A percentile compares a stretch with the other conserved stretches of the same genome.
These are phyloP conservation scores for Xerocomus subilludens DNA, from an alignment of 1,284 basidiomycete species.

Conservation along the genomic window DNA sequence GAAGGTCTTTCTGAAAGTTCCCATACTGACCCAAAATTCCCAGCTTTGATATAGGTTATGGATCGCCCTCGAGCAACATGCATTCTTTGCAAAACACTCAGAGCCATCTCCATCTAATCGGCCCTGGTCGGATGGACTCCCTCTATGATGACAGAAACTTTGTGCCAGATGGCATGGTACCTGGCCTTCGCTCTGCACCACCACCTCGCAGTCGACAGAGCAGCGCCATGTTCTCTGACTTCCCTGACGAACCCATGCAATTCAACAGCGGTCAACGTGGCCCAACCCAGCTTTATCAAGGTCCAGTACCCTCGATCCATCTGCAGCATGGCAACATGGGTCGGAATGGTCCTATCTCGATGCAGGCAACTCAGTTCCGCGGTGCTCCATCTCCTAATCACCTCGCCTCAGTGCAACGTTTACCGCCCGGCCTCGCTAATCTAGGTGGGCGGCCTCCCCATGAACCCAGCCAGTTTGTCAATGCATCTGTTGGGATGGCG, in stretches of 20 bases:
- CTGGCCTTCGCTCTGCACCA: slow-evolving; percentile 74
- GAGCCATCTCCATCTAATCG: slow-evolving; percentile 57
- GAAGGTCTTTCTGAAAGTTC: too few relatives aligned
- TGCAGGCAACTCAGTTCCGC: slow-evolving; percentile 74
- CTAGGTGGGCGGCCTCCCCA: slow-evolving; percentile 82
- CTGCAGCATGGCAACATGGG: slow-evolving; percentile 61
- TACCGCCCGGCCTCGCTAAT: slow-evolving; percentile 85
- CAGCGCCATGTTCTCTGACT: slow-evolving; percentile 66
- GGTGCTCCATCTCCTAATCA: slow-evolving; percentile 73
- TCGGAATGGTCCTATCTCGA: slow-evolving; percentile 65
- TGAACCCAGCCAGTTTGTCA: slow-evolving; percentile 75
- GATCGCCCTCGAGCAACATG: slow-evolving; percentile 32
- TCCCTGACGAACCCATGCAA: slow-evolving; percentile 69
- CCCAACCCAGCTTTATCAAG: slow-evolving; percentile 66
- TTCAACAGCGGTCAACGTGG: slow-evolving; percentile 69
- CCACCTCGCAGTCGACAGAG: slow-evolving; percentile 71
- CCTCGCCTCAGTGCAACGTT: slow-evolving; percentile 65
- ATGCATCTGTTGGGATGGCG: slow-evolving; percentile 61
- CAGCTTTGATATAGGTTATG: slow-evolving; percentile 44
- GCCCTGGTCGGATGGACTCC: slow-evolving; percentile 66
- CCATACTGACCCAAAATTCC: too few relatives aligned
- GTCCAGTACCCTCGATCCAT: slow-evolving; percentile 62
- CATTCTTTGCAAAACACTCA: slow-evolving; percentile 58
- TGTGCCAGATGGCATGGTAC: slow-evolving; percentile 84
- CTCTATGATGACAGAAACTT: slow-evolving; percentile 82